Base-by-base conservation (phyloP, 2,329 filamentous ascomycete species). In the Cytospora mali region DNA sequence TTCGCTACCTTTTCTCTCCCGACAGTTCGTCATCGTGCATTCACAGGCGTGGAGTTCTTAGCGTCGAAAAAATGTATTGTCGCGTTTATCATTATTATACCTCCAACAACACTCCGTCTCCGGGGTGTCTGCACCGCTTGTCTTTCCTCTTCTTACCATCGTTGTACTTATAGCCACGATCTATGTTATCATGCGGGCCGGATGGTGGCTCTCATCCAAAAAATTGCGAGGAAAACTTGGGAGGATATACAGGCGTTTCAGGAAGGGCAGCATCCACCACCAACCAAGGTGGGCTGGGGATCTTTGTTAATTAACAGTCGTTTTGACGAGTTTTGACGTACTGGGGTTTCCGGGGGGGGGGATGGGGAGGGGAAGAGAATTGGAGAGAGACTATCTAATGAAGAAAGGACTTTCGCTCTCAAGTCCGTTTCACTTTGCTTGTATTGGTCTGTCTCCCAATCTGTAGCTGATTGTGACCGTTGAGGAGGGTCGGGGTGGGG, bases 21-120 rank as follows among this genome's bases (percentile, higher is more conserved):
- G 21, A 35, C 35, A 54, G 10, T 60, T 33, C 33, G 27, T 27
- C 50, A 60, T 48, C 33, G 48, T 60, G 58, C 58, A 60, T 60
- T 60, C 50, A 53, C 27, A 53, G 58, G 58, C 58, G 58, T 60
- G 58, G 58, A 60, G 35, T 60, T 60, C 31, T 60, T 29, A 60
- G 23, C 50, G 50, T 54, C 39, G n/a, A n/a, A n/a, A n/a, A 39
- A 29, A 42, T 39, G 21, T 46, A 48, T 42, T 48, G 27, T 48
- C 50, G 31, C 58, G n/a, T 29, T 53, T 27, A 35, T 21, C 49
- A 16, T 29, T 48, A 33, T 28, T 48, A 29, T 28, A 51, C 58
- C 35, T 23, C 7, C 53, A 31, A 58, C 51, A 60, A 11, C 29
- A 23, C 50, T 31, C 27, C 3, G 25, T 7, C 42, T 10, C n/a